A percentile compares a stretch with the other conserved stretches of the same genome.
Conservation (phyloP, 2,329 filamentous ascomycete genomes). For the Fusarium anguioides region DNA sequence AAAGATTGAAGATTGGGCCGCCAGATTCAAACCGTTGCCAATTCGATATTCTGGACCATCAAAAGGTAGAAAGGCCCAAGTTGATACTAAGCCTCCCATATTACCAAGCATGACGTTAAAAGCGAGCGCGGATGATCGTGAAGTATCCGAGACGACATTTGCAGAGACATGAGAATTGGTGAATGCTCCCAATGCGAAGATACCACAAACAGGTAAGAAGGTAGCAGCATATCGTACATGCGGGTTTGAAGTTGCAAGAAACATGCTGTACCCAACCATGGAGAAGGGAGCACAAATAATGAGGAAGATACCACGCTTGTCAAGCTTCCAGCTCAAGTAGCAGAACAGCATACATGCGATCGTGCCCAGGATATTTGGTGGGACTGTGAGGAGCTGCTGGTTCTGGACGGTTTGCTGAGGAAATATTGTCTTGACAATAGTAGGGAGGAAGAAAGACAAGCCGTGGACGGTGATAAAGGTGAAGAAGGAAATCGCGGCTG, state of each 20-base stretch:
- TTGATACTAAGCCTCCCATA: neutral
- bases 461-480: neutral
- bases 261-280: neutral
- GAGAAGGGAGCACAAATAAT: neutral
- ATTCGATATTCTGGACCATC: neutral
- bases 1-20: neutral
- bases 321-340: neutral
- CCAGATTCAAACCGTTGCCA: neutral
- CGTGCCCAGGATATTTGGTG: neutral
- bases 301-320: neutral
- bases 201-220: neutral
- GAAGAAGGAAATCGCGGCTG: neutral
- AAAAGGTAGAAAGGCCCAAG: neutral
- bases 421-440: neutral
- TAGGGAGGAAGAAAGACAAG: neutral
- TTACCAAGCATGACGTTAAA: conserved; percentile 3
- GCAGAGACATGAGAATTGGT: neutral
- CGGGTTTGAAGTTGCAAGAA: neutral
- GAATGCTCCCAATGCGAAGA: neutral
- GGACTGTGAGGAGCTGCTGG: neutral
- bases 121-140: neutral
- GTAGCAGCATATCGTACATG: neutral
- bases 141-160: neutral
- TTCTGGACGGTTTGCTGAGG: neutral
- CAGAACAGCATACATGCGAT: neutral